Percentiles rank a stretch among this genome's conserved stretches.
Evolutionary conservation across 192 early-diverging fungal genomes (phyloP).

Genomic region (Backusella westeae): DNA sequence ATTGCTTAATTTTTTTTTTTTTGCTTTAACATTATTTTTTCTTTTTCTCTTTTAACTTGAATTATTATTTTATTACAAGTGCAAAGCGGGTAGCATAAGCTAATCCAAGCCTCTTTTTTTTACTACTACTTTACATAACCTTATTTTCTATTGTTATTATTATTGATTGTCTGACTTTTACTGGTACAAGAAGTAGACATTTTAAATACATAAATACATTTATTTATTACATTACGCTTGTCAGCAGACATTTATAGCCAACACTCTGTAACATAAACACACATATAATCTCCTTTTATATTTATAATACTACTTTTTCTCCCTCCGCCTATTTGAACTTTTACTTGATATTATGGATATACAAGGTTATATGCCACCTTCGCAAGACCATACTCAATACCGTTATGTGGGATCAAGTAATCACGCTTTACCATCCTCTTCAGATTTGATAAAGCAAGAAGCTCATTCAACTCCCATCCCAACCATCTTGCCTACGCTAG

Average conservation of each 20-base stretch:
- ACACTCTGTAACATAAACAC: slow-evolving; percentile 4
- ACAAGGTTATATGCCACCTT: slow-evolving; percentile 18
- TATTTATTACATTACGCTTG: slow-evolving; percentile 11
- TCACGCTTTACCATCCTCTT: background rate
- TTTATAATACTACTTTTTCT: slow-evolving; percentile 1
- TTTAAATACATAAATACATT: background rate
- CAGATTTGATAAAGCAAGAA: background rate
- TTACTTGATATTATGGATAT: slow-evolving; percentile 11
- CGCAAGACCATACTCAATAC: background rate
- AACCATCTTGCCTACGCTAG: slow-evolving; percentile 10
- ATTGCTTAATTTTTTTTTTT: slow-evolving; percentile 12
- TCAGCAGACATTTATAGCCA: background rate
- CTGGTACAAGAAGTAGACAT: background rate
- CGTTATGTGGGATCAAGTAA: slow-evolving; percentile 9
- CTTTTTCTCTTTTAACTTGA: slow-evolving; percentile 11
- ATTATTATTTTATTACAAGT: background rate
- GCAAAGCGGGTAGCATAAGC: background rate
- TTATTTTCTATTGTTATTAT: background rate
- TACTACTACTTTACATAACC: background rate
- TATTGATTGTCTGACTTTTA: background rate
- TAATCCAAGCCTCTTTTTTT: slow-evolving; percentile 4
- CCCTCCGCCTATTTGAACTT: background rate
- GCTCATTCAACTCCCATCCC: background rate
- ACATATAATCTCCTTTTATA: slow-evolving; percentile 7
- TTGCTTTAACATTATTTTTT: slow-evolving; percentile 4